Evolutionary conservation across 495 filamentous ascomycete genomes (phyloP), one percentile per base, ranked within the genome.

Genomic region (Entonaema liquescens): DNA sequence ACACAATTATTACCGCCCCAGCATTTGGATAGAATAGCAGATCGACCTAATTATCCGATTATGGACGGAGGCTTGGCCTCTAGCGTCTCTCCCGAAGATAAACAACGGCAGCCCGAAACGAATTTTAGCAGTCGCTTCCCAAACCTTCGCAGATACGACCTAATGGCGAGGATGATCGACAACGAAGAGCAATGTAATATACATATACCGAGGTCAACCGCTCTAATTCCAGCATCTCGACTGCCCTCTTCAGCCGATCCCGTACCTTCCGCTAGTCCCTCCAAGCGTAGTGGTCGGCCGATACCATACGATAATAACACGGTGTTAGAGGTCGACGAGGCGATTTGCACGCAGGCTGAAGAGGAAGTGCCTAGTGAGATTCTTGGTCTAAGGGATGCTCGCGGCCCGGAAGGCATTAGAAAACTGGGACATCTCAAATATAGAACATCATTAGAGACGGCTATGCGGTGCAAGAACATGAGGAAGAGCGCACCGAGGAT

Each of bases 401-500:
- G 72, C 28, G 66, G 62, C 1, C 76, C 80, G 19, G 72, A 73
- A 9, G 78, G 81, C 33, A 68, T 82, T 42, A 73, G 76, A 25
- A 82, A 79, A 53, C 68, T 77, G 36, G 73, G 73, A 9, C 71
- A 78, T 49, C 70, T 83, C 4, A 76, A 73, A 26, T 84, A 80
- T 49, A 77, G 79, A 40, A 72, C 81, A 19, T 81, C 82, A 0
- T 52, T 76, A 7, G 82, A 84, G 49, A 80, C 77, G 15, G 82
- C 81, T 21, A 57, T 79, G 56, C 70, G 78, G 29, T 83, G 81
- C 53, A 77, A 76, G 38, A 82, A 82, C 33, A 78, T 83, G 68
- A 80, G 79, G 44, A 77, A 74, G 68, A 82, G 65, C 44, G 72
- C 76, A 38, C 81, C 81, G 29, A 74, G 81, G 42, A 83, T 84